Evolutionary conservation across 2,329 filamentous ascomycete genomes (phyloP).

Genomic region (Pseudocercospora ulei): DNA sequence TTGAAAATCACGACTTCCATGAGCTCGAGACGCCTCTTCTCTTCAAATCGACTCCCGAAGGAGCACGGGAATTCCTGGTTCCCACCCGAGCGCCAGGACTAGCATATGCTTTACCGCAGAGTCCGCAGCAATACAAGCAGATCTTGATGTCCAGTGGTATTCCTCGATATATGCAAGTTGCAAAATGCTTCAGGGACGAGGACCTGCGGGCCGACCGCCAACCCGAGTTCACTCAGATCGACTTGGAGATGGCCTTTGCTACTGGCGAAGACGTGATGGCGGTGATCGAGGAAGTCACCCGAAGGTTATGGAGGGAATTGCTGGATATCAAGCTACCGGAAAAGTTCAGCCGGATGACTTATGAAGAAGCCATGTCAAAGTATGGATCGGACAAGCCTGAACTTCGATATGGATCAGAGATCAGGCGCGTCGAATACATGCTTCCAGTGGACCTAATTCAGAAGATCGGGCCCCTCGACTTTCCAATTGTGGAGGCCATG

Average conservation of each 20-base stretch:
- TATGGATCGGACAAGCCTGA: constrained; percentile 94
- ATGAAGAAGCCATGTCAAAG: constrained; percentile 63
- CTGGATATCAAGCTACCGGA: constrained; percentile 38
- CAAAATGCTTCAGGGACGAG: constrained; percentile 89
- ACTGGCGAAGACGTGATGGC: constrained; percentile 60
- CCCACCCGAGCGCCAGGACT: constrained; percentile 66
- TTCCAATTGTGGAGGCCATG: constrained; percentile 66
- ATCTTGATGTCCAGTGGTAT: constrained; percentile 89
- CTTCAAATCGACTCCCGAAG: constrained; percentile 96
- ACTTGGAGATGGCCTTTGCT: constrained; percentile 87
- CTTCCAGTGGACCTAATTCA: constrained; percentile 55
- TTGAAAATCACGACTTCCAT: constrained; percentile 49
- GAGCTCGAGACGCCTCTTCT: constrained; percentile 88
- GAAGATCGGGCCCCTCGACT: constrained; percentile 61
- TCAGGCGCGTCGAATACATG: constrained; percentile 54
- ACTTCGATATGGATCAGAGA: constrained; percentile 59
- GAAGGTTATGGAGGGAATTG: constrained; percentile 46
- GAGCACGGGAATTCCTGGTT: constrained; percentile 87
- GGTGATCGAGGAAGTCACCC: constrained; percentile 47
- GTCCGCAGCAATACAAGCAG: constrained; percentile 97
- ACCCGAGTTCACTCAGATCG: constrained; percentile 91
- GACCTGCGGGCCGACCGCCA: constrained; percentile 86
- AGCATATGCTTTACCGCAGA: constrained; percentile 88
- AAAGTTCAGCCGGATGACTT: constrained; percentile 55
- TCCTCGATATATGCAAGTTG: constrained; percentile 78